Evolutionary conservation across 2,329 filamentous ascomycete species (phyloP).

Genomic region (Lecanoromycetidae sp.): DNA sequence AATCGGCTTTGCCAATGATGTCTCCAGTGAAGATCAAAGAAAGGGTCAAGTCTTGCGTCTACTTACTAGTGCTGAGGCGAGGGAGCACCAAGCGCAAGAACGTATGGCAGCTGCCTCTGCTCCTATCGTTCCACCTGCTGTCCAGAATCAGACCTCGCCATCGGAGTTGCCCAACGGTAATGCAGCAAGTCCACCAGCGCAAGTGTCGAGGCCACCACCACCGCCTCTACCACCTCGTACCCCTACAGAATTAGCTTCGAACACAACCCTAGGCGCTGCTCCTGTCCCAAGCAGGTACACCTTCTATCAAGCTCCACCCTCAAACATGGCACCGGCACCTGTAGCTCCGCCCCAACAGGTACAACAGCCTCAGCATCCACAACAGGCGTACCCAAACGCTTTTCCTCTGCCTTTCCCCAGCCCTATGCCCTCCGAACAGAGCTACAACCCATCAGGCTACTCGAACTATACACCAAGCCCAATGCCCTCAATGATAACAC

Average conservation of each 20-base stretch:
- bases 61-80: constrained; percentile 5
- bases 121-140: background rate
- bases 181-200: background rate
- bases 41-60: constrained; percentile 5
- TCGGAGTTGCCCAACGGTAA: background rate
- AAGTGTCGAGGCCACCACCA: background rate
- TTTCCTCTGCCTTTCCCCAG: background rate
- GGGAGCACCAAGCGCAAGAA: constrained; percentile 4
- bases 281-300: background rate
- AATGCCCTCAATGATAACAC: background rate
- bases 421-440: background rate
- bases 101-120: background rate
- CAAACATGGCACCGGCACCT: no score
- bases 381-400: background rate
- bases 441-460: background rate
- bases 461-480: background rate
- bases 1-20: constrained; percentile 8
- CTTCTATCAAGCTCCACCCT: background rate
- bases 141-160: constrained; percentile 1
- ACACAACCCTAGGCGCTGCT: background rate
- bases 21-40: background rate
- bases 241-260: background rate
- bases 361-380: background rate
- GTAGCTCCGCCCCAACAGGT: background rate
- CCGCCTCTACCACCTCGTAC: background rate